These are phyloP conservation scores for Botrytis byssoidea DNA, from an alignment of 2,329 filamentous ascomycete genomes.

Conservation along the genomic window DNA sequence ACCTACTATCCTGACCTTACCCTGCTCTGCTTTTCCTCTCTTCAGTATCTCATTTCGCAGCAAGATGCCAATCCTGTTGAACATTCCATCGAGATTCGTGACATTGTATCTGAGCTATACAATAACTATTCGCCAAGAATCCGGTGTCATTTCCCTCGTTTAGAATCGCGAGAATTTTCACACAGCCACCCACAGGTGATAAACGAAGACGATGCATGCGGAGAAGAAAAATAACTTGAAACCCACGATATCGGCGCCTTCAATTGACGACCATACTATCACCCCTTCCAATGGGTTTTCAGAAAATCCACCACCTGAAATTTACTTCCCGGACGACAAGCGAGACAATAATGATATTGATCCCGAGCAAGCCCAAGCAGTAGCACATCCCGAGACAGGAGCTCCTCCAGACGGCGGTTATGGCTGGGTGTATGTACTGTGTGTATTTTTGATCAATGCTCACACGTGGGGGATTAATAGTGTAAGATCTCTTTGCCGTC, in stretches of 20 bases:
- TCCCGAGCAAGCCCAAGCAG: not conserved
- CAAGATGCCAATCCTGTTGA: fast-evolving
- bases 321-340: not conserved
- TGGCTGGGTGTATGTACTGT: not conserved
- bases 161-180: not conserved
- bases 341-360: not conserved
- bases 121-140: fast-evolving
- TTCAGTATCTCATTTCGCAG: not conserved
- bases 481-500: not conserved
- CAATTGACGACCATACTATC: not conserved
- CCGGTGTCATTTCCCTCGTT: not conserved
- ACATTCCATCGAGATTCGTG: not conserved
- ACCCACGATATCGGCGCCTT: not conserved
- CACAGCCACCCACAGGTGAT: not conserved
- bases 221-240: not conserved
- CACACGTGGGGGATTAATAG: not conserved
- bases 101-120: not conserved
- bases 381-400: not conserved
- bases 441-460: not conserved
- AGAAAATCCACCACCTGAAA: too few relatives aligned
- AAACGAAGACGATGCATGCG: not conserved
- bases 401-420: not conserved
- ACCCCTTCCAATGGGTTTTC: not conserved
- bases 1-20: too few relatives aligned
- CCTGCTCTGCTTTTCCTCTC: not conserved